Base-by-base conservation (phyloP, 768 basidiomycete genomes). In the Fomitopsis pulvina region DNA sequence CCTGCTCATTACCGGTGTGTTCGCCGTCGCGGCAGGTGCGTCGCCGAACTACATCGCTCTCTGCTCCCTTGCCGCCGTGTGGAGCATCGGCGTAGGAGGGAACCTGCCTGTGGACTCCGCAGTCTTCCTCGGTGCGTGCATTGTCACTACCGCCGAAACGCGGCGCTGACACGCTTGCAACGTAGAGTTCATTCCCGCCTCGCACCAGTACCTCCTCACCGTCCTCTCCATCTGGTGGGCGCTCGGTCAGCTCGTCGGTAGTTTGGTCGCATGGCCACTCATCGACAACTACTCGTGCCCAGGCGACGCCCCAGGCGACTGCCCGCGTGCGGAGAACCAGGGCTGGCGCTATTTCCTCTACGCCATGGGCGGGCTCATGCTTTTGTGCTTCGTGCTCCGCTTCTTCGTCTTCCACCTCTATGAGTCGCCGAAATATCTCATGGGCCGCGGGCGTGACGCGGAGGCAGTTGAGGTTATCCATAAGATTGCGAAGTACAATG, bases 191-290 rank as follows among this genome's bases (percentile, higher is more conserved):
- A 60, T 85, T 0, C 87, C 87, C 0, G 76, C 77, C 2, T 77
- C 79, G 1, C 84, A 88, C 53, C 87, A 89, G 58, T 88, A 86
- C 58, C 71, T 90, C 3, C 69, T 89, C 28, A 87, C 86, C 0
- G 68, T 88, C 12, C 71, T 89, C 16, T 86, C 85, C 0, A 77
- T 87, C 30, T 89, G 83, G 82, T 90, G 87, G 87, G 81, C 83
- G 4, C 71, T 88, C 28, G 85, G 85, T 2, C 87, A 87, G 60
- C 73, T 87, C 0, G 60, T 84, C 42, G 82, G 79, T 16, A 76
- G 73, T 55, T 57, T 76, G 44, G 74, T 74, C 29, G 63, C 49
- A 30, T 44, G 44, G 22, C 30, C 34, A 32, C 14, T 27, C 1
- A 4, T 20, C 24, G 24, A 29, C 37, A 24, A 27, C 57, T 81